Percentiles rank a stretch among this genome's conserved stretches.
Evolutionary conservation across 306 rosid species (phyloP).

Genomic region (Cercis canadensis): DNA sequence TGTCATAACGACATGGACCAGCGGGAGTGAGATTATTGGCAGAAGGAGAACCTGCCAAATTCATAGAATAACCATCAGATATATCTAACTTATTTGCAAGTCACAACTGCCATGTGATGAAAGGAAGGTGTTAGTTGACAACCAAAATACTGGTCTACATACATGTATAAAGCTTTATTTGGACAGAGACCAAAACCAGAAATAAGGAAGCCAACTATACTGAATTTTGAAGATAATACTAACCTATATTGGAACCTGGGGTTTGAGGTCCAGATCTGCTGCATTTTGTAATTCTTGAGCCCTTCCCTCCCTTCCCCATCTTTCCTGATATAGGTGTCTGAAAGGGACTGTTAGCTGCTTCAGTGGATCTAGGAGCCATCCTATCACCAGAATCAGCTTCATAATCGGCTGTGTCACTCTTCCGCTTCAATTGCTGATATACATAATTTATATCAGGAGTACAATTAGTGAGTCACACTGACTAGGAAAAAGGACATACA

Average conservation of each 20-base stretch:
- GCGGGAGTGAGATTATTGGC: slow-evolving; percentile 84
- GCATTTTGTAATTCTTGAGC: slow-evolving; percentile 74
- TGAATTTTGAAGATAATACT: slow-evolving; percentile 40
- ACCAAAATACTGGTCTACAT: neutral
- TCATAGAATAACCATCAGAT: slow-evolving; percentile 21
- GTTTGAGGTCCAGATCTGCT: slow-evolving; percentile 78
- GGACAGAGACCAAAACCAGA: neutral
- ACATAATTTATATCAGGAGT: slow-evolving; percentile 32
- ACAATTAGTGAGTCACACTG: slow-evolving; percentile 18
- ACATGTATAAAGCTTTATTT: neutral
- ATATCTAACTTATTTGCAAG: slow-evolving; percentile 14
- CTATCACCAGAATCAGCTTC: slow-evolving; percentile 77
- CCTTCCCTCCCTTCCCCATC: slow-evolving; percentile 71
- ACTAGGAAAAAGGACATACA: slow-evolving; percentile 12
- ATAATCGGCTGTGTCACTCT: slow-evolving; percentile 59
- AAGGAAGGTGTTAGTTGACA: slow-evolving; percentile 18
- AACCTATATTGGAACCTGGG: slow-evolving; percentile 75
- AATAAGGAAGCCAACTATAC: slow-evolving; percentile 19
- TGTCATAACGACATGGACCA: slow-evolving; percentile 98
- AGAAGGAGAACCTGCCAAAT: slow-evolving; percentile 87
- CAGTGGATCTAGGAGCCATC: slow-evolving; percentile 57
- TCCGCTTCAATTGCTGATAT: slow-evolving; percentile 76
- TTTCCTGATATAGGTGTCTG: slow-evolving; percentile 79
- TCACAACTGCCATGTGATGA: slow-evolving; percentile 9
- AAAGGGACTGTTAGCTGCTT: slow-evolving; percentile 55